Conservation (phyloP, 2,329 filamentous ascomycete genomes). For the Xylariaceae sp. region DNA sequence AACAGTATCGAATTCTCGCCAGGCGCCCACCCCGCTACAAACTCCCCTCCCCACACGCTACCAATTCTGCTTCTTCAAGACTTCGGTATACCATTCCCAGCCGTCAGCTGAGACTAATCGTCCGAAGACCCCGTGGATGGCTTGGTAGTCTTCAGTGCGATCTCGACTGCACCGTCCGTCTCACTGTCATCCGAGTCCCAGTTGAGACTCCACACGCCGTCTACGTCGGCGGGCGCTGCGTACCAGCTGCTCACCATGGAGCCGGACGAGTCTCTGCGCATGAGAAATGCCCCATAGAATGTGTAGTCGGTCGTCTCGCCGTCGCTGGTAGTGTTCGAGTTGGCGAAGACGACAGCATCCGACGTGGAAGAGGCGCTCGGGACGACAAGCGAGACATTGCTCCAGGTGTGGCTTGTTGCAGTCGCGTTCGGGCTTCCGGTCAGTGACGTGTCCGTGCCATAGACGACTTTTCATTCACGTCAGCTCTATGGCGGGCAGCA, state of each 20-base stretch:
- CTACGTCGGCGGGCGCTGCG: constrained; percentile 10
- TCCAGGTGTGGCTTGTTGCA: constrained; percentile 13
- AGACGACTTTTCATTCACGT: no score
- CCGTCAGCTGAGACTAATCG: no score
- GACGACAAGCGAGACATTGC: constrained; percentile 18
- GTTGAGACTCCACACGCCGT: constrained; percentile 14
- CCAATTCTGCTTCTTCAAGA: no score
- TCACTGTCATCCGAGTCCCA: constrained; percentile 14
- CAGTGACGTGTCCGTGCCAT: constrained; percentile 9
- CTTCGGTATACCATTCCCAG: no score
- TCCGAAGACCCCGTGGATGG: no score
- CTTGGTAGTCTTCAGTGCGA: neutral
- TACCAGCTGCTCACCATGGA: constrained; percentile 18
- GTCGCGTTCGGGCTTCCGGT: constrained; percentile 13
- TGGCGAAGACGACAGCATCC: constrained; percentile 15
- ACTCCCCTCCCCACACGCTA: no score
- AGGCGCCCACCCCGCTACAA: no score
- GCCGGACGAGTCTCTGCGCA: constrained; percentile 8
- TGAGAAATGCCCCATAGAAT: constrained; percentile 18
- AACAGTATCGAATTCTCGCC: no score
- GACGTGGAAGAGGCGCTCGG: constrained; percentile 11
- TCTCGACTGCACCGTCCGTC: neutral
- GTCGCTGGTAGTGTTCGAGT: constrained; percentile 2
- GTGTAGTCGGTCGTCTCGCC: constrained; percentile 14
- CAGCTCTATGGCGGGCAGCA: no score